Base-by-base conservation (phyloP, 805 yeast species). In the Candida insectalens region DNA sequence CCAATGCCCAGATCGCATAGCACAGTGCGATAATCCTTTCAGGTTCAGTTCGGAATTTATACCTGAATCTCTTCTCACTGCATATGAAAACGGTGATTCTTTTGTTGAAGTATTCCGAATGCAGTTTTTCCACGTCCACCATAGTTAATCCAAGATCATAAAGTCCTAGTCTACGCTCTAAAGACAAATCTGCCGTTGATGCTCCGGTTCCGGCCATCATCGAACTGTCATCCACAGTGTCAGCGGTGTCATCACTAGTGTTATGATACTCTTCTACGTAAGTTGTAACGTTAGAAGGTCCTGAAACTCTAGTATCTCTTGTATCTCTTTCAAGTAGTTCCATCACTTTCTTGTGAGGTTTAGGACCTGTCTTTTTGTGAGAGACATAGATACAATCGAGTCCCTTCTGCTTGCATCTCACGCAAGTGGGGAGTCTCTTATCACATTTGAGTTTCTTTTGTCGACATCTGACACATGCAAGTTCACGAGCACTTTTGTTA, bases 361-460 rank as follows among this genome's bases (percentile, higher is more conserved):
- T 55, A 3, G 60, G 60, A 0, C 61, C 61, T 7, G 57, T 54
- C 36, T 55, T 55, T 31, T 38, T 45, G 30, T 46, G 59, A 6
- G 44, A 36, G 1, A 50, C 27, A 29, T 55, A 55, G 3, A 44
- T 35, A 30, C 61, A 55, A 9, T 33, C 37, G 5, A 32, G 9
- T 1, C 42, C 30, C 30, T 42, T 50, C 5, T 34, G 6, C 2
- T 20, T 15, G 34, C 61, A 55, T 19, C 53, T 40, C 3, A 44
- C 14, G 30, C 61, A 55, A 5, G 17, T 18, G 2, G 61, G 60
- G 6, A 29, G 19, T 5, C 21, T 15, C 33, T 48, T 55, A 22
- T 53, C 57, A 35, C 63, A 57, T 34, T 47, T 51, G 10, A 55
- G 41, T 34, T 56, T 54, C 37, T 46, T 50, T 19, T 42, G 43